These are phyloP conservation scores for Penicillium oxalicum DNA, from an alignment of 2,329 filamentous ascomycete species.

Conservation along the genomic window DNA sequence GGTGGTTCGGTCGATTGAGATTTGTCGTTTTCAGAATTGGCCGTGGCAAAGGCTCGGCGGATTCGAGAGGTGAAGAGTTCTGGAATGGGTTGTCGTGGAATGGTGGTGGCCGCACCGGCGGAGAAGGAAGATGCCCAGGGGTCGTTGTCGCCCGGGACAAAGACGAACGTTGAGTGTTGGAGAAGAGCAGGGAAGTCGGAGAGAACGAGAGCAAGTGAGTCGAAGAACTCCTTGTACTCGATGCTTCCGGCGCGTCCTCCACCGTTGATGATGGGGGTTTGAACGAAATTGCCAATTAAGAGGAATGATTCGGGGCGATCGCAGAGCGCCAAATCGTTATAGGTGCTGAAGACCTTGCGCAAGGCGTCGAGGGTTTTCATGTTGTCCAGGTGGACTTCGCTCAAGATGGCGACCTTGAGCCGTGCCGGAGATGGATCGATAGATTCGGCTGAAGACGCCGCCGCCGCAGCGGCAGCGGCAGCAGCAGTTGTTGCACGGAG, in stretches of 20 bases:
- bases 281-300: constrained; percentile 76
- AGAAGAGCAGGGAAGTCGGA: constrained; percentile 78
- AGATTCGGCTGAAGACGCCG: constrained; percentile 21
- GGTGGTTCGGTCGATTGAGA: constrained; percentile 47
- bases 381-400: constrained; percentile 80
- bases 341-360: constrained; percentile 68
- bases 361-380: constrained; percentile 76
- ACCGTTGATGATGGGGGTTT: constrained; percentile 54
- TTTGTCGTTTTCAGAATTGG: constrained; percentile 63
- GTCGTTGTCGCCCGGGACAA: constrained; percentile 94
- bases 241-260: constrained; percentile 73
- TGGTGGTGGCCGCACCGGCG: constrained; percentile 42
- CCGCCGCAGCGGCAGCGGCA: constrained; percentile 15
- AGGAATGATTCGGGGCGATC: constrained; percentile 72
- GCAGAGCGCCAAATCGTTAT: constrained; percentile 59
- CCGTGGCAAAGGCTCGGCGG: constrained; percentile 69
- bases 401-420: constrained; percentile 65
- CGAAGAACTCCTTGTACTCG: constrained; percentile 95
- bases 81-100: constrained; percentile 57
- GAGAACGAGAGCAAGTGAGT: constrained; percentile 74
- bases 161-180: constrained; percentile 74
- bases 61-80: constrained; percentile 86
- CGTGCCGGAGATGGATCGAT: constrained; percentile 13
- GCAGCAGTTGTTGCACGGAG: constrained; percentile 37
- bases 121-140: constrained; percentile 87